Conservation (phyloP, 2,329 filamentous ascomycete species). For the Waltergamsia citrina region DNA sequence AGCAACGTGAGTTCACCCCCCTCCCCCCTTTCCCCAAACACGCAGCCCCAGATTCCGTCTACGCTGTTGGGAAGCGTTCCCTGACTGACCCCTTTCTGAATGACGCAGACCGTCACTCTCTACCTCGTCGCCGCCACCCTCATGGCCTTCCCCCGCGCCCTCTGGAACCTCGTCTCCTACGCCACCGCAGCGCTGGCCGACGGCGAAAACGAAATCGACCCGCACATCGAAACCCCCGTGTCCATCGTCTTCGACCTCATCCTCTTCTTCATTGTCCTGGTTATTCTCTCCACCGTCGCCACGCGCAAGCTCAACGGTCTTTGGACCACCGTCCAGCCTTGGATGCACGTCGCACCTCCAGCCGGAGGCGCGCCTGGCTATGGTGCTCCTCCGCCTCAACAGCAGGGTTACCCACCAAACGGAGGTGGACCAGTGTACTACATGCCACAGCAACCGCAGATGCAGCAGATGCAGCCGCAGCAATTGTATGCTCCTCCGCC, state of each 20-base stretch:
- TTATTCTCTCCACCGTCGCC: not conserved
- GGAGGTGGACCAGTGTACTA: no score
- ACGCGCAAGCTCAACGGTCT: not conserved
- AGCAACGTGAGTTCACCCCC: not conserved
- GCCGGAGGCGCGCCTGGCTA: no score
- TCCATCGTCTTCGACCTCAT: not conserved
- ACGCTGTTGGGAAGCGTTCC: no score
- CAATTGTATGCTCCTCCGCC: no score
- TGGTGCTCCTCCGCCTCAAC: no score
- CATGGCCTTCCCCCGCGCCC: not conserved
- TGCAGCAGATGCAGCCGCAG: no score
- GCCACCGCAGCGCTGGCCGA: not conserved
- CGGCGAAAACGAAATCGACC: not conserved
- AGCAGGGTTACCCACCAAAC: no score
- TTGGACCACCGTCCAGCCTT: conserved; percentile 1
- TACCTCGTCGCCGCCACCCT: conserved; percentile 3
- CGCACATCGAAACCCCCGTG: not conserved
- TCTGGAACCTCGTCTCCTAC: not conserved
- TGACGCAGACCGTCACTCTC: conserved; percentile 1
- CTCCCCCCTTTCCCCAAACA: not conserved
- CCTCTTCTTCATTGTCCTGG: not conserved
- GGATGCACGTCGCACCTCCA: not conserved
- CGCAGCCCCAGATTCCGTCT: no score
- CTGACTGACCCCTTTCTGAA: no score
- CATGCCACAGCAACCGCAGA: no score